These are phyloP conservation scores for Leucaena leucocephala DNA, from an alignment of 306 rosid species.

Conservation along the genomic window DNA sequence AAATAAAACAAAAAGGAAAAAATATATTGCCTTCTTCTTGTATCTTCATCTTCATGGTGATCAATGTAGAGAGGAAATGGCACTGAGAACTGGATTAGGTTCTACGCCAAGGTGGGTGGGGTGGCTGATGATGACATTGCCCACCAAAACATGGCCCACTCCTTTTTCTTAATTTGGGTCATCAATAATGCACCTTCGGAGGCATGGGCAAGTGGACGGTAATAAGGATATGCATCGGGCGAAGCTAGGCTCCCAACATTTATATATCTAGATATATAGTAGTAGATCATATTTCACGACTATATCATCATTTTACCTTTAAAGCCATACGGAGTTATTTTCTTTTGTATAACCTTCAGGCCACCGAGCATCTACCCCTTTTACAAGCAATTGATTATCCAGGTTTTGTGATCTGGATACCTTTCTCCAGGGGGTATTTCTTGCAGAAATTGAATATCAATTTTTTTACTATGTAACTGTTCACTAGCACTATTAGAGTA, in stretches of 20 bases:
- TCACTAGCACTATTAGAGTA: too few species aligned
- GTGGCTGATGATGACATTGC: neutral
- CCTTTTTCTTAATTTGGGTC: neutral
- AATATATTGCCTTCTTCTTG: constrained; percentile 30
- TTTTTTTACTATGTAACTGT: too few species aligned
- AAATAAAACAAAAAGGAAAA: neutral
- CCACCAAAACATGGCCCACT: constrained; percentile 38
- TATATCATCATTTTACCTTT: too few species aligned
- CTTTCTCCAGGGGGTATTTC: too few species aligned
- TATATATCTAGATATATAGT: too few species aligned
- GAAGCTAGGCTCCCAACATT: neutral
- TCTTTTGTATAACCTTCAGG: too few species aligned
- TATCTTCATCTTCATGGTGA: neutral
- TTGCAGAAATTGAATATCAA: too few species aligned
- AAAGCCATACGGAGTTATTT: too few species aligned
- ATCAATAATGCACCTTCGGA: constrained; percentile 23
- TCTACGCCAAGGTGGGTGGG: neutral
- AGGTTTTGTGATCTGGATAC: too few species aligned
- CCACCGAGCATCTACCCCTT: too few species aligned
- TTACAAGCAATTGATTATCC: too few species aligned
- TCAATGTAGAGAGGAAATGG: neutral
- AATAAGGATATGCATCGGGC: neutral
- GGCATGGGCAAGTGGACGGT: neutral
- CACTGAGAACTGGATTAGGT: neutral
- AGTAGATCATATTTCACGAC: neutral